Percentiles rank a stretch among this genome's conserved stretches.
phyloP scores from a whole-genome alignment of 208 protist species.

The Wallacemonas sp. region DNA sequence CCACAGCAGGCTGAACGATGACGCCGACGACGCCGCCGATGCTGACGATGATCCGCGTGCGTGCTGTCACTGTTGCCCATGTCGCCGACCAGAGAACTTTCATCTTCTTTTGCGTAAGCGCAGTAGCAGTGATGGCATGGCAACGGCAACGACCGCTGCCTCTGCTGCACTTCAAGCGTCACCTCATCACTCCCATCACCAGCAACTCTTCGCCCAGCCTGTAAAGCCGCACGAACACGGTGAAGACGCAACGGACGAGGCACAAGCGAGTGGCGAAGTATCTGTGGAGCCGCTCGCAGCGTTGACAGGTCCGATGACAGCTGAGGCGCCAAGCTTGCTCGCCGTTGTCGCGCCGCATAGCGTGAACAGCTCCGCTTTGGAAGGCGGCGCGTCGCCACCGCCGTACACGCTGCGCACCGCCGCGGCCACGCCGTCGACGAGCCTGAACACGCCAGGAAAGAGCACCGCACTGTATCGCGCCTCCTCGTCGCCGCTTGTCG shows the following conservation, averaged over 20 bases:
- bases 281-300: not conserved
- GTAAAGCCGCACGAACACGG: not conserved
- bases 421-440: not conserved
- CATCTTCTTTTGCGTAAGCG: slow-evolving; percentile 20
- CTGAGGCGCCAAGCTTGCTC: not conserved
- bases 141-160: not conserved
- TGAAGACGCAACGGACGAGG: not conserved
- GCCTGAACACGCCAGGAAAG: not conserved
- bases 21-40: slow-evolving; percentile 5
- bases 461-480: not conserved
- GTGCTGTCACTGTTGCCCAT: slow-evolving; percentile 61
- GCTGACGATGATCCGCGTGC: slow-evolving; percentile 10
- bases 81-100: slow-evolving; percentile 38
- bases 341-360: not conserved
- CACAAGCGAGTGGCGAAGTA: not conserved
- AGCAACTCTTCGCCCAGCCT: not conserved
- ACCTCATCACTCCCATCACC: not conserved
- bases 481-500: too few species aligned
- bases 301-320: not conserved
- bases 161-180: not conserved
- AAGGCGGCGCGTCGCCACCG: not conserved
- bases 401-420: slow-evolving; percentile 2
- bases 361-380: not conserved
- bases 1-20: too few species aligned
- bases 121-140: slow-evolving; percentile 2